Base-by-base conservation (phyloP, 208 protist genomes). In the Wallacemonas sp. region DNA sequence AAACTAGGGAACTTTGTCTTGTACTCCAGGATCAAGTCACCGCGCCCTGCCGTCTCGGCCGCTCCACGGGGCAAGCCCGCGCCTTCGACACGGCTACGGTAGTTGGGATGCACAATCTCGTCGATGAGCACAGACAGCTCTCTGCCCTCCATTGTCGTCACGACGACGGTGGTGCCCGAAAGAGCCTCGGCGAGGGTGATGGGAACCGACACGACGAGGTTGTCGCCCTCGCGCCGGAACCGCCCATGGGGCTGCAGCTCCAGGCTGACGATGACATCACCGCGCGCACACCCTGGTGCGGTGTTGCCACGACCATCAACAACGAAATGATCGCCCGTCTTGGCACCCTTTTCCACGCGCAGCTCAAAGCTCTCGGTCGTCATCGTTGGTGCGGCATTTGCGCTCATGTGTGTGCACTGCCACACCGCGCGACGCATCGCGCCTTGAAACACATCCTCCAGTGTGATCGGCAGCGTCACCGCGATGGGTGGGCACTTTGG, bases 361-460 rank as follows among this genome's bases (percentile, higher is more conserved):
- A 94, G 66, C 57, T 94, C 85, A 68, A 84, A 83, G 36, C 54
- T 66, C 46, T 88, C 83, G 19, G 63, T 39, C 19, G 71, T 85
- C 0, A 68, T 87, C 17, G 68, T 52, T n/a, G 60, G 42, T 15
- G 60, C 66, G 13, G 60, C 59, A 29, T 59, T 53, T 1, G 61
- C 27, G 34, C 58, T 70, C 38, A 45, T 57, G 62, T 10, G 72
- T 38, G 76, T 79, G 68, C 24, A 72, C 61, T 73, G 38, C 89
- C 89, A 94, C 32, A 73, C 72, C 27, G 82, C 91, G 9, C 71
- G 72, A n/a, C 85, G 83, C 41, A 78, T 76, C 3, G 91, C 85
- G n/a, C 91, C 91, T 48, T 82, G 87, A 68, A 90, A 93, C 30
- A 96, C 78, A 58, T 94, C 91, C 71, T 94, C 85, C 32, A 94